Base-by-base conservation (phyloP, 164 flowering plant species). In the Brasenia schreberi region DNA sequence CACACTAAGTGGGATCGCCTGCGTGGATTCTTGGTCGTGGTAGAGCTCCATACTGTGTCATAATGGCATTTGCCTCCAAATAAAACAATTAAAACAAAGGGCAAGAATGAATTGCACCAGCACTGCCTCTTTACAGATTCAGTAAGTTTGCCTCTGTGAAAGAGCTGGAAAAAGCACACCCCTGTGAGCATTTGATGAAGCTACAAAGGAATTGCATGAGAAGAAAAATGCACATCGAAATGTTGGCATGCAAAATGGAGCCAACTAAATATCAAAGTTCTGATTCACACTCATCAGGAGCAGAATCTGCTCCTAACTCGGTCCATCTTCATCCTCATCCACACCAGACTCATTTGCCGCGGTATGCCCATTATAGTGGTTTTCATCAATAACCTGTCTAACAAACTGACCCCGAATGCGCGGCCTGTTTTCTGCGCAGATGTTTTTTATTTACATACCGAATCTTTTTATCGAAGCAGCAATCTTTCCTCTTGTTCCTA, bases 331-430 rank as follows among this genome's bases (percentile, higher is more conserved):
- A 10, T 84, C 86, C 39, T 85, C 92, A 16, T 74, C 85, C 33
- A 82, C 91, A 58, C 82, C 87, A 69, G 74, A 73, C 68, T 84
- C 74, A 65, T 66, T 80, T 69, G 83, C 70, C 44, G 73, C 72
- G 14, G 87, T 88, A 27, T 71, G 82, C 14, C 90, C 96, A 76
- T 86, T 90, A 65, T 83, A 84, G 79, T 88, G 97, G 65, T 88
- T 87, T 73, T 76, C 74, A 56, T 91, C 96, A 75, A 83, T 85
- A 12, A 76, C 71, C 78, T 85, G 90, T 82, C 96, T 83, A 69
- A 92, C 97, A 80, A 92, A 95, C 77, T 95, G 97, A 18, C 99
- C 99, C 43, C 89, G 79, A 43, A 92, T 82, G 66, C 97, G 94
- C 64, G 97, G 99, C 76, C 97, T 86, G 71, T 86, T 87, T 68